Evolutionary conservation across 768 basidiomycete species (phyloP).

Genomic region (Hygrocybe coccinea): DNA sequence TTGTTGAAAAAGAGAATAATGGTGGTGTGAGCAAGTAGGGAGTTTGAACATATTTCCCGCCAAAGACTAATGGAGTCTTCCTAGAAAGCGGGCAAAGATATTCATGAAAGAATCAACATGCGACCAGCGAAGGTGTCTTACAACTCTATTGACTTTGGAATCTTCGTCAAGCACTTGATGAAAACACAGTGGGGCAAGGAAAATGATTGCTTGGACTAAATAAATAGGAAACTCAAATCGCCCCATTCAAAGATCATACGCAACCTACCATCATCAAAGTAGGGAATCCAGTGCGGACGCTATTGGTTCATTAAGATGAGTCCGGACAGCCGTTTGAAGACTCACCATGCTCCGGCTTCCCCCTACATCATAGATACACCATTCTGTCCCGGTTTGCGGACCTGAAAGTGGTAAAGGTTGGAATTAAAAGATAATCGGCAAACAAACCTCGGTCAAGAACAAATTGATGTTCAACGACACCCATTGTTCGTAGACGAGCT

Average conservation of each 20-base stretch:
- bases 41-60: conserved; percentile 64
- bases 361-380: conserved; percentile 68
- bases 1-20: conserved; percentile 80
- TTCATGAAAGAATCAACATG: neutral
- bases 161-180: conserved; percentile 73
- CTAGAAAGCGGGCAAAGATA: conserved; percentile 26
- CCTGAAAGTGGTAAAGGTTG: conserved; percentile 12
- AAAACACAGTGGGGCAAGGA: conserved; percentile 75
- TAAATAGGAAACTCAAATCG: neutral
- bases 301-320: conserved; percentile 16
- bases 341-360: conserved; percentile 51
- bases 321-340: neutral
- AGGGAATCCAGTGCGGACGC: conserved; percentile 69
- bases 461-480: conserved; percentile 69
- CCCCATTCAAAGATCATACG: neutral
- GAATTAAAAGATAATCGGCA: neutral
- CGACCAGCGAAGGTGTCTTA: conserved; percentile 20
- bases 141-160: conserved; percentile 57
- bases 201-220: conserved; percentile 70
- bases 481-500: conserved; percentile 66
- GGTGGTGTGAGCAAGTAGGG: conserved; percentile 53
- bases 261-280: conserved; percentile 61
- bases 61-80: conserved; percentile 73
- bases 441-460: conserved; percentile 49
- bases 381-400: conserved; percentile 46